Conservation (phyloP, 1,139 yeast genomes). For the Torulaspora globosa region DNA sequence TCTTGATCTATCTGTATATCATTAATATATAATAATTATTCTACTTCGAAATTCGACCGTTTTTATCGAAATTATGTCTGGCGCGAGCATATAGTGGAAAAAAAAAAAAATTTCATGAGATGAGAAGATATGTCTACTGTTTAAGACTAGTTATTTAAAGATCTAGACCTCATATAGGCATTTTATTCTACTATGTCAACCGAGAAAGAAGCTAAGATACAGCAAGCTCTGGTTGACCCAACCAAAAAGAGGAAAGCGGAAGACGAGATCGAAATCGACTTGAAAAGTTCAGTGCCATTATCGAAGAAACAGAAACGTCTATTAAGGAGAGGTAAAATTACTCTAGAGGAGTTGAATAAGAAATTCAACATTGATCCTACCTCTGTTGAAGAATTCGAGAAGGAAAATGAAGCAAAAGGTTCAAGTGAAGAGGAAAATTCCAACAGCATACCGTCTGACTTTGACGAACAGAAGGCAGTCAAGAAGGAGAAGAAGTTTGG, state of each 20-base stretch:
- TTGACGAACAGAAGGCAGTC: conserved; percentile 22
- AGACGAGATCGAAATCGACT: conserved; percentile 73
- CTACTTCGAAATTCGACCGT: conserved; percentile 1
- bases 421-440: conserved; percentile 15
- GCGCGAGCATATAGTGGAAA: conserved; percentile 3
- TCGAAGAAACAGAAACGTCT: conserved; percentile 90
- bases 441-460: conserved; percentile 21
- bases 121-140: conserved; percentile 18
- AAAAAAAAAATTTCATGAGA: conserved; percentile 25
- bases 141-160: not conserved
- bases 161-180: not conserved
- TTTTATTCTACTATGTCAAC: not conserved
- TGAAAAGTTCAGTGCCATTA: conserved; percentile 72
- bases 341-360: conserved; percentile 52
- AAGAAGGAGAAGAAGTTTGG: conserved; percentile 51
- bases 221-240: conserved; percentile 33
- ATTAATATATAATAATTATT: not conserved
- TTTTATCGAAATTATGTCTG: not conserved
- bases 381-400: conserved; percentile 37
- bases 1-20: not conserved
- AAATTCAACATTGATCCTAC: conserved; percentile 42
- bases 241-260: conserved; percentile 40
- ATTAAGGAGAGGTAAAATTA: conserved; percentile 67
- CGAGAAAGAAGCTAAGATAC: conserved; percentile 15
- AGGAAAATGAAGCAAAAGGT: conserved; percentile 30